Evolutionary conservation across 257 asterid genomes (phyloP).

Genomic region (Jacaranda mimosifolia): DNA sequence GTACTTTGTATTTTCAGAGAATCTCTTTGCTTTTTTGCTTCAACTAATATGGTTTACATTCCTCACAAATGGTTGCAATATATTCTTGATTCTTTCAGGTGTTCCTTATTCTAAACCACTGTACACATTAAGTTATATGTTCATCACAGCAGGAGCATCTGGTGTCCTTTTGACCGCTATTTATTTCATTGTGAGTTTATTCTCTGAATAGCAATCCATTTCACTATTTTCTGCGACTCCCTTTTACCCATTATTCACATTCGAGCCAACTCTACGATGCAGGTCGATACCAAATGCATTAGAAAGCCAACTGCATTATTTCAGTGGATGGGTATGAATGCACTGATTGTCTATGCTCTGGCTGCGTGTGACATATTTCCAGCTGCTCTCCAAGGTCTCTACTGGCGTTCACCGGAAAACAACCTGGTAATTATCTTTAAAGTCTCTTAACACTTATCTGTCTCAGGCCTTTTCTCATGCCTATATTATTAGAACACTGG

Average conservation of each 20-base stretch:
- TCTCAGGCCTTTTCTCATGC: neutral
- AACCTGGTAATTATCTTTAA: conserved; percentile 68
- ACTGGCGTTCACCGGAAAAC: conserved; percentile 82
- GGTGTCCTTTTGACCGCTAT: conserved; percentile 63
- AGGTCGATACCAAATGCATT: conserved; percentile 77
- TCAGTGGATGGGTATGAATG: conserved; percentile 99
- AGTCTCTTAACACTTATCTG: neutral
- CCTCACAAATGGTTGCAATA: conserved; percentile 14
- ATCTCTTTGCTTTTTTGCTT: conserved; percentile 17
- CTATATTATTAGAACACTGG: neutral
- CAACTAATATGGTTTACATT: neutral
- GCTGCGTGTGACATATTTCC: conserved; percentile 92
- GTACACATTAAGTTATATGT: conserved; percentile 85
- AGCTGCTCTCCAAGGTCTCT: conserved; percentile 86
- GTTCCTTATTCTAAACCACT: conserved; percentile 83
- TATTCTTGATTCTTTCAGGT: conserved; percentile 57
- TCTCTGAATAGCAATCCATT: neutral
- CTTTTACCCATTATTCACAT: conserved; percentile 13
- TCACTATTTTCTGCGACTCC: neutral
- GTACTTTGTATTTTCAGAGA: conserved; percentile 41
- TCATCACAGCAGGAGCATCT: conserved; percentile 86
- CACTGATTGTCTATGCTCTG: conserved; percentile 81
- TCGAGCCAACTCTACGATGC: conserved; percentile 35
- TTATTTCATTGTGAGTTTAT: conserved; percentile 72
- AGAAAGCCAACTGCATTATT: conserved; percentile 67